Evolutionary conservation across 331 rosid genomes (phyloP), one percentile per base, ranked within the genome.

Genomic region (Phaseolus coccineus): DNA sequence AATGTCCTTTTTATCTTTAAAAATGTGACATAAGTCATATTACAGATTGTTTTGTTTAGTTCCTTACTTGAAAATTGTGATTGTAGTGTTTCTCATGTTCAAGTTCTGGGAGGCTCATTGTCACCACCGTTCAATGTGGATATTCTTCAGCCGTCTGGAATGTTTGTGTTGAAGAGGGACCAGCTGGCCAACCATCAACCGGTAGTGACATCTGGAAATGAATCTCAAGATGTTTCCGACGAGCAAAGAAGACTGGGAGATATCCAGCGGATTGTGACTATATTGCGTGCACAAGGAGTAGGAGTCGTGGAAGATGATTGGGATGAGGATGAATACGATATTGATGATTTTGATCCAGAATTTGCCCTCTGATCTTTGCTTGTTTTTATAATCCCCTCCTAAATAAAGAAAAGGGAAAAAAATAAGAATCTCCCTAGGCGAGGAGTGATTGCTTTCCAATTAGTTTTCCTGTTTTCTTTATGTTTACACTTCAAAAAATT

Each of bases 41-140:
- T 56, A 42, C 58, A 57, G 67, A 78, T 74, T 37, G 24, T 47
- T 75, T 69, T 78, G 65, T 51, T 0, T 31, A 46, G 53, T 72
- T 47, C 71, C 66, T 78, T 81, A 86, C 64, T 48, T 56, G 39
- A 30, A 73, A 74, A 15, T 71, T 85, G 78, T 80, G 52, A 47
- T 75, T 86, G 91, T 94, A 95, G 99, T 42, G 78, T 95, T 69
- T 78, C 91, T 59, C 83, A 87, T 72, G 97, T 91, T 80, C 77
- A 90, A 90, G 96, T 87, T 71, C 8, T 55, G 55, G 99, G 99
- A 66, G 69, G 74, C 28, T 35, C 86, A 9, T 80, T 95, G 59
- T 87, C 89, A 3, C 96, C 99, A 12, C 82, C 91, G 9, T 85
- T 95, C 50, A 56, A 80, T 52, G 88, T 85, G 47, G 96, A 90